phyloP scores from a whole-genome alignment of 208 protist genomes.

The Spongospora subterranea region DNA sequence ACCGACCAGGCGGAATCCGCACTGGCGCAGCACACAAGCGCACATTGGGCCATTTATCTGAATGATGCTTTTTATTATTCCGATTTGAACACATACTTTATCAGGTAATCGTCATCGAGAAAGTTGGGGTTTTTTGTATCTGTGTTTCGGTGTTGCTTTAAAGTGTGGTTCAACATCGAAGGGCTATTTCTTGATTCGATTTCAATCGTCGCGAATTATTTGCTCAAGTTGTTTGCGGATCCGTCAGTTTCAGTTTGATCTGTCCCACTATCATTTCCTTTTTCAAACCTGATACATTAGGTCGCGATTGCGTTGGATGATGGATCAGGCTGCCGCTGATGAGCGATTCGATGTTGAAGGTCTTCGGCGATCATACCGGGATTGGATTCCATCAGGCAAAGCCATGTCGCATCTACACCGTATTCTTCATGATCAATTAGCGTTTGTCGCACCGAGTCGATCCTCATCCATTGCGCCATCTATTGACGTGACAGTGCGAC shows the following conservation, averaged over 20 bases:
- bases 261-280: background rate
- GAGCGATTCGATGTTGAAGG: background rate
- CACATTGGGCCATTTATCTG: slow-evolving; percentile 14
- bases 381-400: background rate
- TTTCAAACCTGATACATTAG: background rate
- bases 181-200: too few relatives aligned
- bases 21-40: background rate
- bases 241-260: background rate
- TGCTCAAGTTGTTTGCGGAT: too few relatives aligned
- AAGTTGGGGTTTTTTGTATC: too few relatives aligned
- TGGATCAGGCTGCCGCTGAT: background rate
- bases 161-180: too few relatives aligned
- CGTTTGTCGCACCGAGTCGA: too few relatives aligned
- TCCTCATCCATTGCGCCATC: too few relatives aligned
- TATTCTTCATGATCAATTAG: too few relatives aligned
- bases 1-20: background rate
- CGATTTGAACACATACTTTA: slow-evolving; percentile 44
- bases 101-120: too few relatives aligned
- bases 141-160: too few relatives aligned
- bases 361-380: background rate
- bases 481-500: too few relatives aligned
- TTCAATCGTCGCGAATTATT: too few relatives aligned
- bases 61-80: slow-evolving; percentile 20
- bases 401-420: background rate
- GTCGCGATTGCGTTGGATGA: background rate